Evolutionary conservation across 352 stramenopile genomes (phyloP), one percentile per base, ranked within the genome.

Genomic region (Hyaloperonospora brassicae): DNA sequence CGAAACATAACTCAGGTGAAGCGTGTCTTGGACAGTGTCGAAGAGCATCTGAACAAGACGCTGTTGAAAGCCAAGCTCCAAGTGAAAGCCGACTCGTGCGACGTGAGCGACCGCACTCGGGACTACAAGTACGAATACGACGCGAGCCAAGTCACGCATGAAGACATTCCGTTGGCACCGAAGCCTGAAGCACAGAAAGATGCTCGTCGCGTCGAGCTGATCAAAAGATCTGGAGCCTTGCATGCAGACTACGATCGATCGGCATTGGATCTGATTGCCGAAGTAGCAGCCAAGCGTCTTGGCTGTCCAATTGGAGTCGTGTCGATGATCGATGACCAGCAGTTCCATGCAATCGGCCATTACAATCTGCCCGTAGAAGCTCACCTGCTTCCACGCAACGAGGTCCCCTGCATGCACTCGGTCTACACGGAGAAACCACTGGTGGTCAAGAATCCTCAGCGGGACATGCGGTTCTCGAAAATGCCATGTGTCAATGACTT

Each of bases 401-500:
- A 84, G 22, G 39, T 44, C 12, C 59, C 77, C 73, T 49, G 65
- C 84, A 21, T 86, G 75, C 40, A 72, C 74, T 42, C 69, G 80
- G 55, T 84, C 36, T 88, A 86, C 57, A 69, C 63, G 12, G 75
- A 88, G 62, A 76, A 74, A 51, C 75, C 75, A 13, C 42, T 88
- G 44, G 60, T 88, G 12, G 14, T 85, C 41, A 83, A 86, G 64
- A 81, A 87, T 56, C 75, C 78, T 30, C 66, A 69, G 59, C 78
- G 78, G 9, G 78, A 88, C 52, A 76, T 85, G 72, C 78, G 78
- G 22, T 86, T 87, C 49, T 55, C 60, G n/a, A 66, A 87, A 42
- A 76, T 85, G 68, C 57, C 70, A 39, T 68, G 56, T 9, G 42
- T 86, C 34, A 62, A 76, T 22, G 64, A 75, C 7, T 50, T 79